Evolutionary conservation across 331 rosid genomes (phyloP).

Genomic region (Rosa hybrid): DNA sequence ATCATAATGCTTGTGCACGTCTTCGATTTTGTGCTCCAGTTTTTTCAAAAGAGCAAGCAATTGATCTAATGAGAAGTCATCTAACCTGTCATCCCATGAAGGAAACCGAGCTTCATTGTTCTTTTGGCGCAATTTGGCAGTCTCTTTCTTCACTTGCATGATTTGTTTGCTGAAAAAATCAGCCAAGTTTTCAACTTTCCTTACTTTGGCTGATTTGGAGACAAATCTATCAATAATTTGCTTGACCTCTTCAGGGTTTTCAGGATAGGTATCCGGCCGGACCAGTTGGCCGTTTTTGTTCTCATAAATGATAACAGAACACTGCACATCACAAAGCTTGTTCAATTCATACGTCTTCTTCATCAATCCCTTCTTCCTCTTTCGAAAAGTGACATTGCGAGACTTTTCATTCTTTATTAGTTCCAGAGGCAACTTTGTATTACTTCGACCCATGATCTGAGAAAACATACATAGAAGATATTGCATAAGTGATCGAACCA

Average conservation of each 20-base stretch:
- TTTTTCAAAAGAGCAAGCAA: neutral
- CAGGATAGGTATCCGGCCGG: constrained; percentile 17
- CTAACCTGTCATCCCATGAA: constrained; percentile 14
- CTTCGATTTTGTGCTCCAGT: constrained; percentile 14
- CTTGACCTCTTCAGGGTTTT: constrained; percentile 6
- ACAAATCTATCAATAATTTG: constrained; percentile 11
- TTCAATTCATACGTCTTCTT: constrained; percentile 29
- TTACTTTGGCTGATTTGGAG: neutral
- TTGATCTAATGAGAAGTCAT: constrained; percentile 2
- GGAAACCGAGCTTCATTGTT: neutral
- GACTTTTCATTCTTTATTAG: constrained; percentile 2
- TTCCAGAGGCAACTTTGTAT: constrained; percentile 9
- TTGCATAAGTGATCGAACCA: neutral
- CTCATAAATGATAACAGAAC: constrained; percentile 19
- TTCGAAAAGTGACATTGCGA: constrained; percentile 17
- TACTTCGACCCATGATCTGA: constrained; percentile 20
- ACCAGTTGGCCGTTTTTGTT: neutral
- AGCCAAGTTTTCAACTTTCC: neutral
- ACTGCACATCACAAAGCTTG: constrained; percentile 28
- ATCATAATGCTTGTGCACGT: neutral
- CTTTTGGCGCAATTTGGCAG: neutral
- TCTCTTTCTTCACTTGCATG: constrained; percentile 2
- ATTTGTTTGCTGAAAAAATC: constrained; percentile 18
- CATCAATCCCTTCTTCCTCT: constrained; percentile 27
- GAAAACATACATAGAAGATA: neutral